Conservation (phyloP, 2,329 filamentous ascomycete genomes). For the Rhynchosporium agropyri region DNA sequence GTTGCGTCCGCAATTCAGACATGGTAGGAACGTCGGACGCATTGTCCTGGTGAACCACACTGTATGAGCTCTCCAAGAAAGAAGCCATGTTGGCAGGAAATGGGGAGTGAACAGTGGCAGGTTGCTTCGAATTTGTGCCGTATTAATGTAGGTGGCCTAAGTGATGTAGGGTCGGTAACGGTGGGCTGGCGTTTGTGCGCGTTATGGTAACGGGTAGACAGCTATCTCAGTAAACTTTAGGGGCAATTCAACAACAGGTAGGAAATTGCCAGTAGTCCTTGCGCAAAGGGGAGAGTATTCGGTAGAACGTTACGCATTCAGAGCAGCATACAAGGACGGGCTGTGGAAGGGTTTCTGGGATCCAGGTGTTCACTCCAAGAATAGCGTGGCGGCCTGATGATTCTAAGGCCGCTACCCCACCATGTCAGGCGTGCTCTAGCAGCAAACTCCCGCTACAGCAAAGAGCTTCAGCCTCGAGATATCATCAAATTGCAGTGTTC, state of each 20-base stretch:
- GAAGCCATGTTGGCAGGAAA: conserved; percentile 73
- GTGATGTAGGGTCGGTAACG: conserved; percentile 19
- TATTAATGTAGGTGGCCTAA: conserved; percentile 24
- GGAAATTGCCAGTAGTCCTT: conserved; percentile 26
- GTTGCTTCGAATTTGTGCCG: conserved; percentile 32
- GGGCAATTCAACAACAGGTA: conserved; percentile 22
- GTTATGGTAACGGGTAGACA: conserved; percentile 2
- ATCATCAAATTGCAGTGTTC: conserved; percentile 12
- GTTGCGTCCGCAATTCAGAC: conserved; percentile 87
- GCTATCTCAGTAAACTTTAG: conserved; percentile 21
- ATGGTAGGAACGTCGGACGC: conserved; percentile 86
- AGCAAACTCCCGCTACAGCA: conserved; percentile 5
- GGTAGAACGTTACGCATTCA: conserved; percentile 36
- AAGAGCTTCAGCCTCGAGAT: conserved; percentile 34
- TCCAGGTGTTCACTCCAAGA: conserved; percentile 30
- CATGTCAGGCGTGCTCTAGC: background rate
- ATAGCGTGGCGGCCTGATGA: conserved; percentile 27
- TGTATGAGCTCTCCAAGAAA: conserved; percentile 94
- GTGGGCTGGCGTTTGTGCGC: conserved; percentile 23
- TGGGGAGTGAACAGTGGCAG: conserved; percentile 27
- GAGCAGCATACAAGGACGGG: conserved; percentile 28
- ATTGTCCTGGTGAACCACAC: conserved; percentile 97
- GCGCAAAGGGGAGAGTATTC: conserved; percentile 28
- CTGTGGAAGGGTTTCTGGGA: conserved; percentile 27
- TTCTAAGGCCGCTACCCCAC: conserved; percentile 20